Evolutionary conservation across 1,139 yeast species (phyloP).

Genomic region (Lodderomyces oxycetoniae): DNA sequence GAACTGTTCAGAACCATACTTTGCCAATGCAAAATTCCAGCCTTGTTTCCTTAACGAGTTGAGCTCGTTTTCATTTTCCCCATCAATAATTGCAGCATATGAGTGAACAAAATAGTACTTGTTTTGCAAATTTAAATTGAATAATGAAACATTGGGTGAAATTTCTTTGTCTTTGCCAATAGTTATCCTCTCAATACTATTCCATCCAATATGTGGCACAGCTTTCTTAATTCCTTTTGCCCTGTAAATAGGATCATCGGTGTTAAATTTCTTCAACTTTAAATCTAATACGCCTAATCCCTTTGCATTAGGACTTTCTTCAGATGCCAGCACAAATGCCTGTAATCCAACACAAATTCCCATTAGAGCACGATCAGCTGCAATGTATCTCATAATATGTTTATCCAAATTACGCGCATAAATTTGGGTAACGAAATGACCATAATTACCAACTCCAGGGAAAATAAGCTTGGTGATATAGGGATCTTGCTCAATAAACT

Average conservation of each 20-base stretch:
- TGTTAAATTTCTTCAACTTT: slow-evolving; percentile 54
- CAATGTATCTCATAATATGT: slow-evolving; percentile 62
- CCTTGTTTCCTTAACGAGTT: slow-evolving; percentile 42
- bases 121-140: slow-evolving; percentile 56
- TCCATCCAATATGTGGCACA: slow-evolving; percentile 98
- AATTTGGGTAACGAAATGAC: slow-evolving; percentile 79
- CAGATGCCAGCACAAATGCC: slow-evolving; percentile 68
- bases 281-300: slow-evolving; percentile 57
- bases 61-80: slow-evolving; percentile 23
- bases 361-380: slow-evolving; percentile 78
- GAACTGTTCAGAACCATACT: slow-evolving; percentile 75
- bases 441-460: slow-evolving; percentile 97
- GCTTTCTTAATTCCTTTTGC: slow-evolving; percentile 44
- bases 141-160: slow-evolving; percentile 34
- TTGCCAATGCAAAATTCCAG: slow-evolving; percentile 73
- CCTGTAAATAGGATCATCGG: slow-evolving; percentile 31
- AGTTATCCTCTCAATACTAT: slow-evolving; percentile 31
- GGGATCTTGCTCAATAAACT: slow-evolving; percentile 33
- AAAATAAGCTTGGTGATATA: slow-evolving; percentile 56
- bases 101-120: slow-evolving; percentile 95
- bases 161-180: slow-evolving; percentile 15
- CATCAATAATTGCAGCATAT: slow-evolving; percentile 63
- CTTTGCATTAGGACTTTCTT: slow-evolving; percentile 55
- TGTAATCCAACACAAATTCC: slow-evolving; percentile 97
- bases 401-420: slow-evolving; percentile 55